Percentiles rank a stretch among this genome's conserved stretches.
Conservation (phyloP, 331 rosid species). For the Quercus tomentella region DNA sequence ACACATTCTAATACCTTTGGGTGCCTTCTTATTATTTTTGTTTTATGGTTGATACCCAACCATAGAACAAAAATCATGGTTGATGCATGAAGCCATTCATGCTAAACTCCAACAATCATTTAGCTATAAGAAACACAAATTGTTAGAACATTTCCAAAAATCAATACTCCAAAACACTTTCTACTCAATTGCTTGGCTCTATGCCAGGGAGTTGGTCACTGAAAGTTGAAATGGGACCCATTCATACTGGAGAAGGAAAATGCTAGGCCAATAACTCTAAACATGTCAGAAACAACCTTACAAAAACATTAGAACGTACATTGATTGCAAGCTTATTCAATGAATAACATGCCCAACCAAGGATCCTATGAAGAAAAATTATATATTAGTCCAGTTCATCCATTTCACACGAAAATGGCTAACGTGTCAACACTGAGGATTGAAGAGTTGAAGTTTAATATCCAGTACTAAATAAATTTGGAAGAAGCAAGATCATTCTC, state of each 20-base stretch:
- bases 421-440: too few species aligned
- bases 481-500: neutral
- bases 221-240: neutral
- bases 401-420: neutral
- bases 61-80: too few species aligned
- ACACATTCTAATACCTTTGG: neutral
- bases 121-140: neutral
- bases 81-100: neutral
- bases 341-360: neutral
- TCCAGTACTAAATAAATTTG: neutral
- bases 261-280: neutral
- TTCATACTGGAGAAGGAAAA: neutral
- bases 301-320: neutral
- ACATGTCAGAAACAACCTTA: neutral
- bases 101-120: neutral
- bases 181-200: neutral
- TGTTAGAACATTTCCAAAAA: neutral
- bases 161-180: neutral
- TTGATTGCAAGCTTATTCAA: neutral
- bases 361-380: neutral
- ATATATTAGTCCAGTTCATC: neutral
- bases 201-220: constrained; percentile 6
- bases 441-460: too few species aligned
- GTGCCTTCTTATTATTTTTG: neutral
- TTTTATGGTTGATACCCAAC: too few species aligned